phyloP scores from a whole-genome alignment of 2,329 filamentous ascomycete genomes.

The Stagonosporopsis cucurbitacearum region DNA sequence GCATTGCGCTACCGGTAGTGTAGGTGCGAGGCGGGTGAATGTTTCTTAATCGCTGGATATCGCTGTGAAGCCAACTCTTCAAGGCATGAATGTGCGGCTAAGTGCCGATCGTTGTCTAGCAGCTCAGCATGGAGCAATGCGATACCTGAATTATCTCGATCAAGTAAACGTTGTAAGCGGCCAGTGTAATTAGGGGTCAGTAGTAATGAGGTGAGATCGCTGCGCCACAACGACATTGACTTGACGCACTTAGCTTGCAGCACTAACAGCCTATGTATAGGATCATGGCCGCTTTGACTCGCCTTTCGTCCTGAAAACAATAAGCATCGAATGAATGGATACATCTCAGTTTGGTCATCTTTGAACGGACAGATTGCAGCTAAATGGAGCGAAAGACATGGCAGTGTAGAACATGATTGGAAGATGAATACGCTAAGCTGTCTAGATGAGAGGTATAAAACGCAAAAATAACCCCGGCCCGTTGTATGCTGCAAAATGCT shows the following conservation, averaged over 20 bases:
- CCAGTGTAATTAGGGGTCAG: constrained; percentile 15
- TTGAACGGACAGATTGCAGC: background rate
- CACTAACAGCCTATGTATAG: background rate
- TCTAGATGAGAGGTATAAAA: constrained; percentile 1
- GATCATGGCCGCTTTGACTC: background rate
- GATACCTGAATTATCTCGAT: constrained; percentile 6
- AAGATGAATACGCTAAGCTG: background rate
- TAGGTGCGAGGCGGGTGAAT: constrained; percentile 19
- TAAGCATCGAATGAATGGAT: background rate
- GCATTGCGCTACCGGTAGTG: constrained; percentile 11
- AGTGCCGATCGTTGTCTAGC: constrained; percentile 5
- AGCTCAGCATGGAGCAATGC: constrained; percentile 18
- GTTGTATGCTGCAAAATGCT: constrained; percentile 2
- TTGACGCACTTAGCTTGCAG: background rate
- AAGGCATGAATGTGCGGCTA: constrained; percentile 22
- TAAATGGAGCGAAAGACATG: background rate
- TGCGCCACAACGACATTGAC: background rate
- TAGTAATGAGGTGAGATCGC: constrained; percentile 3
- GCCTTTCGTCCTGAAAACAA: background rate
- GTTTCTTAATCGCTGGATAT: constrained; percentile 19
- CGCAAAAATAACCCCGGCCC: background rate
- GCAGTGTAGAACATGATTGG: background rate
- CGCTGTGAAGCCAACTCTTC: constrained; percentile 18
- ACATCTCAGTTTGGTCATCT: background rate
- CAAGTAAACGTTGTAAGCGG: constrained; percentile 15